Evolutionary conservation across 805 yeast genomes (phyloP).

Genomic region (Metahyphopichia silvanorum): DNA sequence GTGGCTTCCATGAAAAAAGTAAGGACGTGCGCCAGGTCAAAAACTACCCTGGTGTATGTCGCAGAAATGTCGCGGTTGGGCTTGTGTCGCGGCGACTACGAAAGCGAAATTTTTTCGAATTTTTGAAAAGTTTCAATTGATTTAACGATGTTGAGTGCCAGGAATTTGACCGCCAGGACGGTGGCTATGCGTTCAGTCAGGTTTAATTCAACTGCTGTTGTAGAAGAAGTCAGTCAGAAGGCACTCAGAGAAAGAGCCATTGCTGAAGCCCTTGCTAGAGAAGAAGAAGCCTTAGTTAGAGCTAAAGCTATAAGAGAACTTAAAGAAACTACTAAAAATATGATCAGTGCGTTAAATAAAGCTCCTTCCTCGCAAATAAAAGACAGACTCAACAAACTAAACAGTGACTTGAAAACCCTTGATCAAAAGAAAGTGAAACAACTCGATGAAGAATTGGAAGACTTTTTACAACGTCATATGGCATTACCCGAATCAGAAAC

Average conservation of each 20-base stretch:
- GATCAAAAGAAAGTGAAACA: conserved; percentile 32
- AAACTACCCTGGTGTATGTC: too few species aligned
- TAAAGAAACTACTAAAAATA: conserved; percentile 20
- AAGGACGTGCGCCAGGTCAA: too few species aligned
- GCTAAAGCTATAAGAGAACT: conserved; percentile 33
- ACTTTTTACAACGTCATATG: conserved; percentile 31
- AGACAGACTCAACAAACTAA: conserved; percentile 26
- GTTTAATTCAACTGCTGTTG: conserved; percentile 1
- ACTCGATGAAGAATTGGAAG: conserved; percentile 39
- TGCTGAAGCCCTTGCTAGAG: conserved; percentile 42
- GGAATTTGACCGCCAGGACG: too few species aligned
- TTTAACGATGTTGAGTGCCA: too few species aligned
- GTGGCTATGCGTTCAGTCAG: not conserved
- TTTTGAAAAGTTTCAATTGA: too few species aligned
- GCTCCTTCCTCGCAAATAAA: conserved; percentile 29
- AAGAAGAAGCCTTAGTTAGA: conserved; percentile 35
- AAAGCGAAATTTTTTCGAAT: conserved; percentile 3
- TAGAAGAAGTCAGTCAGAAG: conserved; percentile 14
- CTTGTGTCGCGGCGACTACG: conserved; percentile 2
- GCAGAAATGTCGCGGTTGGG: too few species aligned
- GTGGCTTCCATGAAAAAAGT: too few species aligned
- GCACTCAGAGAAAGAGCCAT: conserved; percentile 37
- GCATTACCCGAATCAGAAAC: conserved; percentile 27
- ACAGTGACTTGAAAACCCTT: conserved; percentile 24
- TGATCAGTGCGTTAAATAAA: conserved; percentile 30